phyloP scores from a whole-genome alignment of 2,329 filamentous ascomycete genomes.

The Arthroderma sp. region DNA sequence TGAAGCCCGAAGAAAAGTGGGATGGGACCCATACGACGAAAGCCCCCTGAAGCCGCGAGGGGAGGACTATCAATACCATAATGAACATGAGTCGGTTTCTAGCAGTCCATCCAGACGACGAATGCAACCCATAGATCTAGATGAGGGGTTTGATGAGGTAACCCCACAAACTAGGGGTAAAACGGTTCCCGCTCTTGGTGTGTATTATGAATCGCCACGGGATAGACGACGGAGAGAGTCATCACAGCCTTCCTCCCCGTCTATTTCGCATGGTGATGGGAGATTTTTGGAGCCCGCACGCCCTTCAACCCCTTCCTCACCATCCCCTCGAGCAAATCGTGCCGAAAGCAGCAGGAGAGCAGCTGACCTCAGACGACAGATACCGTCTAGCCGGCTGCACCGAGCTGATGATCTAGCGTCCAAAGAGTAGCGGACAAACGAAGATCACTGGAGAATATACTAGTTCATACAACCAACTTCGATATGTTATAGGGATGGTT shows the following conservation, averaged over 20 bases:
- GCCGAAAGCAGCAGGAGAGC: neutral
- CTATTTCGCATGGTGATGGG: neutral
- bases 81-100: conserved; percentile 13
- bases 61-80: conserved; percentile 51
- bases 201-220: conserved; percentile 1
- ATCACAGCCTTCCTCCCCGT: neutral
- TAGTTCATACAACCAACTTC: neutral
- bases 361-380: neutral
- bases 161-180: neutral
- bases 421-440: neutral
- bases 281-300: neutral
- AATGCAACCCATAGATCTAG: neutral
- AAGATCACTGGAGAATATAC: neutral
- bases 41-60: conserved; percentile 54
- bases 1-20: conserved; percentile 50
- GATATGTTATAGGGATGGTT: neutral
- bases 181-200: neutral
- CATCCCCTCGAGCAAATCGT: neutral
- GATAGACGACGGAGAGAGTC: neutral
- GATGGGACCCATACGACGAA: conserved; percentile 62
- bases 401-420: neutral
- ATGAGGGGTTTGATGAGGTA: neutral
- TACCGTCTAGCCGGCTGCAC: neutral
- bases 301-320: neutral
- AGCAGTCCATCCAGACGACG: conserved; percentile 6